A percentile compares a stretch with the other conserved stretches of the same genome.
These are phyloP conservation scores for Penicillium thymicola DNA, from an alignment of 2,329 filamentous ascomycete species.

Conservation along the genomic window DNA sequence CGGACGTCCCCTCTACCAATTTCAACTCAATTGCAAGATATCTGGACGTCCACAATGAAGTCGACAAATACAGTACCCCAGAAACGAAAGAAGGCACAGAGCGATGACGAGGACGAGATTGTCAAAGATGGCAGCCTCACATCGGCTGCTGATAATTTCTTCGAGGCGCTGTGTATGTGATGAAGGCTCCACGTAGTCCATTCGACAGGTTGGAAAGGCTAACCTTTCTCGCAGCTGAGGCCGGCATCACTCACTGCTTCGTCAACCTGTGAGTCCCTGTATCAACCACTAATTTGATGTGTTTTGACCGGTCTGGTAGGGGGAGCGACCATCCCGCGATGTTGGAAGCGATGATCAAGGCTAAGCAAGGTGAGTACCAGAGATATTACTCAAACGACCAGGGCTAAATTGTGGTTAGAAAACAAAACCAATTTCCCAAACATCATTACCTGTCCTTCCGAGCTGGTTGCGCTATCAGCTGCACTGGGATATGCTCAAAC, in stretches of 20 bases:
- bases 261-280: constrained; percentile 38
- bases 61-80: not conserved
- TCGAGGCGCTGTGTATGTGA: constrained; percentile 19
- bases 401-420: not conserved
- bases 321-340: constrained; percentile 63
- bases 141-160: constrained; percentile 20
- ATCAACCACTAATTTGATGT: too few species aligned
- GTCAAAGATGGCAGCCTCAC: constrained; percentile 4
- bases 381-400: not conserved
- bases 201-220: not conserved
- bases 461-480: constrained; percentile 80
- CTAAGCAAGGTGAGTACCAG: constrained; percentile 57
- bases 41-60: not conserved
- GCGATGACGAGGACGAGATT: not conserved
- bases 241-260: constrained; percentile 43
- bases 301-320: constrained; percentile 3
- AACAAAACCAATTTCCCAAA: constrained; percentile 56
- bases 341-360: constrained; percentile 73
- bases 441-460: constrained; percentile 73
- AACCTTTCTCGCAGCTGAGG: constrained; percentile 11
- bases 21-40: not conserved
- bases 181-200: too few species aligned
- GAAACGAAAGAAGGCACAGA: not conserved
- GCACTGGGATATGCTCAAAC: constrained; percentile 72
- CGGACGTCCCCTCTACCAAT: not conserved